These are phyloP conservation scores for Corynespora cassiicola DNA, from an alignment of 2,329 filamentous ascomycete species.

Conservation along the genomic window DNA sequence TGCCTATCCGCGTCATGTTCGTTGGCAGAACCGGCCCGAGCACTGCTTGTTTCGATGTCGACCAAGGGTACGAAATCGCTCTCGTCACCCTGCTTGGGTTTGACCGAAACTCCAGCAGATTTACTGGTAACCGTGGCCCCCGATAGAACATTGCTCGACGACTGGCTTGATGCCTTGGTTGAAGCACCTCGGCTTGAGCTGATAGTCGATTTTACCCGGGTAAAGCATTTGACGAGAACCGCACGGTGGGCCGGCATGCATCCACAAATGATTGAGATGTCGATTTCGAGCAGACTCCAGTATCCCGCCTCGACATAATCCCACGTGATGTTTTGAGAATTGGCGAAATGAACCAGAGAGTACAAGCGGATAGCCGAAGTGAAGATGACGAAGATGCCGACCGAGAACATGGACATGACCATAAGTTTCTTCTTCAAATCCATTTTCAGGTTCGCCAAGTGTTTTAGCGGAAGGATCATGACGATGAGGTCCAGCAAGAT, in stretches of 20 bases:
- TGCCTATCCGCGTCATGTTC: conserved; percentile 6
- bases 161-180: conserved; percentile 2
- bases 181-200: conserved; percentile 12
- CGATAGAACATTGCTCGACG: conserved; percentile 1
- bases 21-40: conserved; percentile 5
- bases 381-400: conserved; percentile 43
- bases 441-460: conserved; percentile 38
- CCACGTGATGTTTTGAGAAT: conserved; percentile 47
- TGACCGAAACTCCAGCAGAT: conserved; percentile 14
- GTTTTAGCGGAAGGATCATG: conserved; percentile 39
- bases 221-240: conserved; percentile 20
- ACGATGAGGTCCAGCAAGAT: conserved; percentile 34
- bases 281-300: conserved; percentile 49
- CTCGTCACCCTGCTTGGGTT: conserved; percentile 23
- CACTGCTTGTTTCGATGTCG: conserved; percentile 21
- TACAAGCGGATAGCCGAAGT: conserved; percentile 39
- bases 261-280: conserved; percentile 44
- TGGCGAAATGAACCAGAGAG: conserved; percentile 50
- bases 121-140: conserved; percentile 6
- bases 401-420: conserved; percentile 44
- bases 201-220: conserved; percentile 17
- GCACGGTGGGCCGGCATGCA: conserved; percentile 46
- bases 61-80: conserved; percentile 27
- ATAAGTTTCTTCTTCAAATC: conserved; percentile 39
- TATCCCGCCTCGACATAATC: conserved; percentile 48